These are phyloP conservation scores for Aspergillus olivimuriae DNA, from an alignment of 495 filamentous ascomycete genomes.

Conservation along the genomic window DNA sequence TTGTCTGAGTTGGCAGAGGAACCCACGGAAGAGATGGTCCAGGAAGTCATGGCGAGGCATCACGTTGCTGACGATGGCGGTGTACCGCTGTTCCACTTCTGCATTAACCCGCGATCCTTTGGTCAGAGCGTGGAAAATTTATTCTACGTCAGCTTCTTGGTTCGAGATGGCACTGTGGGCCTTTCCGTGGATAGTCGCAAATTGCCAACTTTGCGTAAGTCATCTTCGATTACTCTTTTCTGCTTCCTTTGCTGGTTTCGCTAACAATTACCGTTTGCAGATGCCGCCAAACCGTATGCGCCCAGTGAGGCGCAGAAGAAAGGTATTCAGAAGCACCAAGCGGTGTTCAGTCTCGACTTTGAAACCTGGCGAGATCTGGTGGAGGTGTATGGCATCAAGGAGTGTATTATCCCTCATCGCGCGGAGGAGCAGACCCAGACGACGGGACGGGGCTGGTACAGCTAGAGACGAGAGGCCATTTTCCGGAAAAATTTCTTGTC, in stretches of 20 bases:
- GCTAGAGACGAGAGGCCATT: too few species aligned
- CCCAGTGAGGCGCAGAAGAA: conserved; percentile 40
- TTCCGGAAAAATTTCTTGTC: too few species aligned
- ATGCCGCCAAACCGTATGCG: conserved; percentile 31
- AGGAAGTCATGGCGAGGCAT: conserved; percentile 45
- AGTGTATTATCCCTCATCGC: conserved; percentile 82
- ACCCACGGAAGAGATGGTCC: conserved; percentile 25
- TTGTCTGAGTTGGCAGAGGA: conserved; percentile 28
- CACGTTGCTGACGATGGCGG: conserved; percentile 56
- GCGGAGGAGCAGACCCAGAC: conserved; percentile 47
- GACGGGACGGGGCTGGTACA: conserved; percentile 71
- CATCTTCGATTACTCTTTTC: not conserved
- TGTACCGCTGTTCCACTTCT: conserved; percentile 72
- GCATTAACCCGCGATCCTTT: conserved; percentile 82
- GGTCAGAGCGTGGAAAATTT: conserved; percentile 96
- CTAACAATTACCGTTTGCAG: conserved; percentile 14
- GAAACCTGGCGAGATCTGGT: conserved; percentile 73
- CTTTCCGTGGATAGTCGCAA: conserved; percentile 56
- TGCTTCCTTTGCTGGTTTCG: not conserved
- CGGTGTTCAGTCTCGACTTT: conserved; percentile 79
- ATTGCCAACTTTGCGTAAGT: conserved; percentile 69
- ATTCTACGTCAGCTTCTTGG: conserved; percentile 93
- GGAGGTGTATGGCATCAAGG: conserved; percentile 62
- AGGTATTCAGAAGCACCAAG: conserved; percentile 64
- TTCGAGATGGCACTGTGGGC: conserved; percentile 73